Evolutionary conservation across 805 yeast species (phyloP), one percentile per base, ranked within the genome.

Genomic region (Suhomyces pyralidae): DNA sequence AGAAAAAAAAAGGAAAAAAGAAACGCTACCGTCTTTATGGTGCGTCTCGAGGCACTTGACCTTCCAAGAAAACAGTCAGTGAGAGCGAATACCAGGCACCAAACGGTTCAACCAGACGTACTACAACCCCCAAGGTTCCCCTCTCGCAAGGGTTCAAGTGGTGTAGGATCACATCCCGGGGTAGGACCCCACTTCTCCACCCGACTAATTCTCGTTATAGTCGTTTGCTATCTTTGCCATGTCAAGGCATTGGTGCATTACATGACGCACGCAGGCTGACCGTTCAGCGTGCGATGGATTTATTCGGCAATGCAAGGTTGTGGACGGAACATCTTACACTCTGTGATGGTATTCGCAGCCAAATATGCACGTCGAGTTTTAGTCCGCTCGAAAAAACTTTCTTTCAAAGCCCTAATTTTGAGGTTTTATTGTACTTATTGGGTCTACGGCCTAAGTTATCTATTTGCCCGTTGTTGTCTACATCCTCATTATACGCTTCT

Each of bases 21-120:
- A 22, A 22, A 24, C 45, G 22, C 8, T 17, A 24, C 19, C 10
- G 20, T 17, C 22, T 42, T 42, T 24, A 20, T 30, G 12, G 12
- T n/a, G 30, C 45, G 45, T 15, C 50, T 43, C 38, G 36, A 17
- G 30, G 42, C 42, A 38, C 42, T 38, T 38, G 42, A 19, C 42
- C 24, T 19, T 19, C 12, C 20, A 19, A 14, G 20, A n/a, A 9
- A 19, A 19, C 42, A 38, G 42, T 19, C 22, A 38, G 14, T 19
- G 22, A 38, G 42, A 38, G 42, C 42, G 42, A 38, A 32, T 2
- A 32, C 9, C 17, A 32, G 36, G 17, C 36, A 5, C n/a, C 36
- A n/a, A 32, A n/a, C n/a, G 17, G 36, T 7, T 32, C 17, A 7
- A n/a, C 17, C 17, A 32, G 9, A n/a, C 36, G 7, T n/a, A 4